phyloP scores from a whole-genome alignment of 345 rosid species.

The Heritiera fomes region DNA sequence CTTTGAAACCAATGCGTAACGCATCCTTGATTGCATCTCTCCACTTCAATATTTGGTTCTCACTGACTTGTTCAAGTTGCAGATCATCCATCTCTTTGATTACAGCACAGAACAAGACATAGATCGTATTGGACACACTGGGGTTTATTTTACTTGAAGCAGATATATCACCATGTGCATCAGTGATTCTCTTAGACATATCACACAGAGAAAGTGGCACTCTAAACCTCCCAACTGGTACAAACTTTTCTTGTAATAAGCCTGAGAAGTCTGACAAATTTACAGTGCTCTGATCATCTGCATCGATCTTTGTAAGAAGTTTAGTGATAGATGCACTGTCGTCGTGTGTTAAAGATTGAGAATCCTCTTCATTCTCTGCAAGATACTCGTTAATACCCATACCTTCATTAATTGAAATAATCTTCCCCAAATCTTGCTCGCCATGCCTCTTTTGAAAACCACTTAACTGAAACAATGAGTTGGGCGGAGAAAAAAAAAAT shows the following conservation, averaged over 20 bases:
- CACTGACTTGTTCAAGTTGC: slow-evolving; percentile 1
- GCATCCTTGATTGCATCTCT: slow-evolving; percentile 22
- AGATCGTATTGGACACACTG: background rate
- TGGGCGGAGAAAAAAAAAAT: background rate
- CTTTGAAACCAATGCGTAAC: background rate
- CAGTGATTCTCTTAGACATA: background rate
- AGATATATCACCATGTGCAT: background rate
- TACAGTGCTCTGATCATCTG: background rate
- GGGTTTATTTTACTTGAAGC: background rate
- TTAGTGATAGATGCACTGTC: background rate
- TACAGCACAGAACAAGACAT: slow-evolving; percentile 4
- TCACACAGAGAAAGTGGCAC: background rate
- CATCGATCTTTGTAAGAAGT: background rate
- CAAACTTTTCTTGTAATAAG: background rate
- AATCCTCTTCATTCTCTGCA: background rate
- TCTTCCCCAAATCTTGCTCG: background rate
- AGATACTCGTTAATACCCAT: background rate
- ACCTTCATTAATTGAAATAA: background rate
- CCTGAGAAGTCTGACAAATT: background rate
- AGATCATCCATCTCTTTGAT: background rate
- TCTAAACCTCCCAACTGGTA: background rate
- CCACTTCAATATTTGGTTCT: slow-evolving; percentile 12
- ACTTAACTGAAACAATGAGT: background rate
- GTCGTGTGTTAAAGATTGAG: background rate
- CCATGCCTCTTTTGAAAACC: background rate